A percentile compares a stretch with the other conserved stretches of the same genome.
These are phyloP conservation scores for Ascochyta fabae DNA, from an alignment of 2,329 filamentous ascomycete species.

Conservation along the genomic window DNA sequence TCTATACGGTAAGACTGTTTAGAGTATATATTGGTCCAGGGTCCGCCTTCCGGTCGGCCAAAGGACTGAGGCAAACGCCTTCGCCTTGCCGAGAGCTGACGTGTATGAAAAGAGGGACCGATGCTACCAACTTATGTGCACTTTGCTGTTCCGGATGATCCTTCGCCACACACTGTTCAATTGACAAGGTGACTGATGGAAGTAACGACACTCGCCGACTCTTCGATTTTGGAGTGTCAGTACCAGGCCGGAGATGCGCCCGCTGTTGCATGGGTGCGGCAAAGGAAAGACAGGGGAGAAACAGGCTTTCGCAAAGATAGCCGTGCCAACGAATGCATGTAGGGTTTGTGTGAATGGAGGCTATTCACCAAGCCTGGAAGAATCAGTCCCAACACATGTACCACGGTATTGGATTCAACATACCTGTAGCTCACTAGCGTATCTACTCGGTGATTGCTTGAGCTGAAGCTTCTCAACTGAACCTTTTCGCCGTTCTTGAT, in stretches of 20 bases:
- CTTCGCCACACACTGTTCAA: background rate
- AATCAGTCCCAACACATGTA: slow-evolving; percentile 20
- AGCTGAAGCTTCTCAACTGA: slow-evolving; percentile 94
- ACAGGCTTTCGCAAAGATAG: slow-evolving; percentile 12
- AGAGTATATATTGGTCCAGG: slow-evolving; percentile 10
- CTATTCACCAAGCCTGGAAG: slow-evolving; percentile 16
- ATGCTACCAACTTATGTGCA: background rate
- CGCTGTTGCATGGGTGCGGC: slow-evolving; percentile 1
- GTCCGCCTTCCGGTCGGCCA: background rate
- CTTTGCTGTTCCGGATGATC: background rate
- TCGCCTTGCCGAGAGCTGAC: slow-evolving; percentile 16
- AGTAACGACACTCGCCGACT: background rate
- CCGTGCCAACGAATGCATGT: slow-evolving; percentile 9
- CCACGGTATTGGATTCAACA: slow-evolving; percentile 19
- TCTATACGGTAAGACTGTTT: slow-evolving; percentile 11
- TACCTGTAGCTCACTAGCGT: slow-evolving; percentile 90
- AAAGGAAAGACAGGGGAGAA: slow-evolving; percentile 8
- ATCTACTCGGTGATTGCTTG: slow-evolving; percentile 90
- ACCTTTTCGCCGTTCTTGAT: slow-evolving; percentile 94
- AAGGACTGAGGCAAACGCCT: slow-evolving; percentile 4
- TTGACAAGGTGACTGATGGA: background rate
- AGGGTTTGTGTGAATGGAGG: slow-evolving; percentile 5
- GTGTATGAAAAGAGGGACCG: slow-evolving; percentile 16
- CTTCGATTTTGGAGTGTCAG: background rate
- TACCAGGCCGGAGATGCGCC: background rate